These are phyloP conservation scores for Camellia lanceoleosa DNA, from an alignment of 148 eudicot species.

Conservation along the genomic window DNA sequence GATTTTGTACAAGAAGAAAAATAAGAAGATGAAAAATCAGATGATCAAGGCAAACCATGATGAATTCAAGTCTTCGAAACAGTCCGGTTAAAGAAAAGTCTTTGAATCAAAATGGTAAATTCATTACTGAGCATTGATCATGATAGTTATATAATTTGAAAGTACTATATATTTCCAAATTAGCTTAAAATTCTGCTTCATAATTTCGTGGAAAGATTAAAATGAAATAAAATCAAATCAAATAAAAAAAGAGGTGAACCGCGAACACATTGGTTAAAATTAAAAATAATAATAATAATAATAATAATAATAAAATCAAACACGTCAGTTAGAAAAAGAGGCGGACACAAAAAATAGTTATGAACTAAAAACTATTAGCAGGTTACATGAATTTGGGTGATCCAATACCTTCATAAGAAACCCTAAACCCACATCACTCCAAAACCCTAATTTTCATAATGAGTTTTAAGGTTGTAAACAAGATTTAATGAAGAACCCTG, in stretches of 20 bases:
- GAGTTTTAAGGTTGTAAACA: neutral
- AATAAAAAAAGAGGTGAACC: neutral
- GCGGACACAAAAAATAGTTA: neutral
- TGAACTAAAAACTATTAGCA: neutral
- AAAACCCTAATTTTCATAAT: constrained; percentile 15
- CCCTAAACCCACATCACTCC: neutral
- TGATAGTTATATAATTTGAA: neutral
- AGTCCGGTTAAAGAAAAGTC: neutral
- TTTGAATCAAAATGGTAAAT: constrained; percentile 1
- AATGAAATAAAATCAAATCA: too few relatives aligned
- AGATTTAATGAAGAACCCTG: neutral
- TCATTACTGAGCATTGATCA: neutral
- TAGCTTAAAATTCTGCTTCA: neutral
- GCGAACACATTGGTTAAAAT: neutral
- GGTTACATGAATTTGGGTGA: neutral
- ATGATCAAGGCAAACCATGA: neutral
- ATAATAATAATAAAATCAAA: neutral
- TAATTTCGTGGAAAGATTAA: neutral
- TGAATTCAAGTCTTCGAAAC: constrained; percentile 13
- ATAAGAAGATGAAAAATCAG: constrained; percentile 41
- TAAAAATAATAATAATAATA: neutral
- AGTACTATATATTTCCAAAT: neutral
- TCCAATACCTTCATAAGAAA: neutral
- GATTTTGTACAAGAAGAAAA: constrained; percentile 64
- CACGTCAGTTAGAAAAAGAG: neutral